A percentile compares a stretch with the other conserved stretches of the same genome.
These are phyloP conservation scores for Xylaria castorea DNA, from an alignment of 495 filamentous ascomycete genomes.

Conservation along the genomic window DNA sequence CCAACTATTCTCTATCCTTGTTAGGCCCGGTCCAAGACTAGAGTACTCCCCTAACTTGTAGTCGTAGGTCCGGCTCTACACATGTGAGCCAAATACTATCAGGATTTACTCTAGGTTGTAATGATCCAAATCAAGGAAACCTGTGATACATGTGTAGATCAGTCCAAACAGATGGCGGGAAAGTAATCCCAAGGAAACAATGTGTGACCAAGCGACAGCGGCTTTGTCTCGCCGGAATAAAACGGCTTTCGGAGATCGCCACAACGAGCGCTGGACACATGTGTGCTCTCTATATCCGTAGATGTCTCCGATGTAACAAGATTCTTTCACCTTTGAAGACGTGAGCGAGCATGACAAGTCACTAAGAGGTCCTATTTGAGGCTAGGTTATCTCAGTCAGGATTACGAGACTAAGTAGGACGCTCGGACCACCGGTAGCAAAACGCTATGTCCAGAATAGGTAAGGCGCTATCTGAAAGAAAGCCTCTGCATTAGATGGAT, in stretches of 20 bases:
- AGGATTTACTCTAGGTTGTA: neutral
- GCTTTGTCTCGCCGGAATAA: neutral
- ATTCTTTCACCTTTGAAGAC: neutral
- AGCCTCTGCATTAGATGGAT: constrained; percentile 6
- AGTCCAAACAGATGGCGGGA: neutral
- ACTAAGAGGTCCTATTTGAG: neutral
- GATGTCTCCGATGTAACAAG: neutral
- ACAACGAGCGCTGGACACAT: neutral
- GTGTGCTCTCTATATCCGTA: neutral
- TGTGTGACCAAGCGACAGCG: neutral
- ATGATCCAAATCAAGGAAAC: neutral
- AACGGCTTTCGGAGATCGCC: neutral
- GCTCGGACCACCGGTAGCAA: neutral
- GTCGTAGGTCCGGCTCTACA: neutral
- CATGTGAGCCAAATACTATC: neutral
- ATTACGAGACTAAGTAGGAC: neutral
- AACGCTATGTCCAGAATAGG: neutral
- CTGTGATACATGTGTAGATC: neutral
- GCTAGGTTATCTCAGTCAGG: neutral
- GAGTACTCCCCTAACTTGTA: neutral
- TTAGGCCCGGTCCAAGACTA: neutral
- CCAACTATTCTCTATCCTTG: neutral
- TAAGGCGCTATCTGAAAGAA: constrained; percentile 1
- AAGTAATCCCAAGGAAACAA: neutral
- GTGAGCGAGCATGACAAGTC: neutral